Conservation (phyloP, 208 protist species). For the Trypanosoma platydactyli region DNA sequence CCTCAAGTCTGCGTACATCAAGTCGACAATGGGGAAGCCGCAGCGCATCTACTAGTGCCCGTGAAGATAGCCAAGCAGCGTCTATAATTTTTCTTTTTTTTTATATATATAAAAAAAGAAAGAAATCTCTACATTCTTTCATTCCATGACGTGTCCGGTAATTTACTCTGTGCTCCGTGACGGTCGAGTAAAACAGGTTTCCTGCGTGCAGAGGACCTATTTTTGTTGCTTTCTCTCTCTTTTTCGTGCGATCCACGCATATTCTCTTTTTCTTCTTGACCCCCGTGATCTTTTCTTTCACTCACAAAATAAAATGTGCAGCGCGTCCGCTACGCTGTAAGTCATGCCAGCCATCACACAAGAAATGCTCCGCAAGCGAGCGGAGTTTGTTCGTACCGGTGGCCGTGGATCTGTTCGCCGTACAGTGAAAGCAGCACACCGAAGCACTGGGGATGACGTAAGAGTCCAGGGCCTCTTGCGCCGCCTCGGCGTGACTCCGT, state of each 20-base stretch:
- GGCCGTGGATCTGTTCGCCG: constrained; percentile 95
- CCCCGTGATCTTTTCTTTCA: too few relatives aligned
- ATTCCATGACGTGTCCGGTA: too few relatives aligned
- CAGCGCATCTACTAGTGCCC: constrained; percentile 96
- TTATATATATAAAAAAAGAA: constrained; percentile 5
- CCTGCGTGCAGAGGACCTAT: not conserved
- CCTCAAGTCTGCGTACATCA: constrained; percentile 98
- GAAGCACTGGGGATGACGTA: constrained; percentile 91
- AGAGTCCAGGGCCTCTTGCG: constrained; percentile 94
- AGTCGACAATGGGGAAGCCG: constrained; percentile 98
- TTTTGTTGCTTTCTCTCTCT: not conserved
- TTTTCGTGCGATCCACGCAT: not conserved
- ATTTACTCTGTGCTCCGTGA: too few relatives aligned
- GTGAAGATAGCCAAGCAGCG: not conserved
- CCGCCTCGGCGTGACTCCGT: constrained; percentile 93
- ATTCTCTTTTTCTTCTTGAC: too few relatives aligned
- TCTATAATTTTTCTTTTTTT: constrained; percentile 6
- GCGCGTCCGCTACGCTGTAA: not conserved
- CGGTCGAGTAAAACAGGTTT: too few relatives aligned
- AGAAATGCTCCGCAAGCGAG: constrained; percentile 84
- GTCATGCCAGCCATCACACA: constrained; percentile 81
- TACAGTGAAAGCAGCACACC: constrained; percentile 81
- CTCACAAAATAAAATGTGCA: not conserved
- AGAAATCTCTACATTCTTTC: too few relatives aligned
- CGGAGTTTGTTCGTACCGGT: constrained; percentile 93